phyloP scores from a whole-genome alignment of 805 yeast species.

The Candida loeiensis region DNA sequence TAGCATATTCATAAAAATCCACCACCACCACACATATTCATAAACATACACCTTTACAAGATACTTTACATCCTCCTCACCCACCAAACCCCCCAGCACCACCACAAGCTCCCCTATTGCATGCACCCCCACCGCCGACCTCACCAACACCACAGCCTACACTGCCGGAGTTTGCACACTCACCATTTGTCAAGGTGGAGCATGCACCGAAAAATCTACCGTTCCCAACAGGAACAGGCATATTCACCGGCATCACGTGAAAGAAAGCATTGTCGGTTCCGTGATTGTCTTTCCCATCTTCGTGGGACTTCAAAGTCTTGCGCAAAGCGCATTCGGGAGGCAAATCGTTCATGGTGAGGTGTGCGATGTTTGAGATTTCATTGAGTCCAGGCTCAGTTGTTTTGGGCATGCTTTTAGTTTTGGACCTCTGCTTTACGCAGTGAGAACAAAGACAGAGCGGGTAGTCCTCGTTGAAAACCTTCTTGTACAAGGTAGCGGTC shows the following conservation, averaged over 20 bases:
- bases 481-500: slow-evolving; percentile 11
- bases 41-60: too few relatives aligned
- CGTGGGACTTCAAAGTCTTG: too few relatives aligned
- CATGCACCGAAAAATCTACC: neutral
- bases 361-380: neutral
- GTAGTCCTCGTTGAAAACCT: slow-evolving; percentile 10
- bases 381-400: neutral
- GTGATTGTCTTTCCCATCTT: neutral
- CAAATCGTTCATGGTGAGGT: too few relatives aligned
- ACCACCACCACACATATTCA: too few relatives aligned
- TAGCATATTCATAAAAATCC: too few relatives aligned
- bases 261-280: neutral
- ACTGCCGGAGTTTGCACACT: neutral
- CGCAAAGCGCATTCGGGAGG: too few relatives aligned
- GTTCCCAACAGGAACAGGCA: neutral
- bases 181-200: neutral
- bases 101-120: slow-evolving; percentile 5
- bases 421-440: slow-evolving; percentile 1
- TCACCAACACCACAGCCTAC: neutral
- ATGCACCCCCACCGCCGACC: slow-evolving; percentile 1
- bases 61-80: too few relatives aligned
- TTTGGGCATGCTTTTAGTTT: neutral
- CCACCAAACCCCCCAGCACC: too few relatives aligned
- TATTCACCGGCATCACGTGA: neutral
- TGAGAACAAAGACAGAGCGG: slow-evolving; percentile 12